Base-by-base conservation (phyloP, 2,329 filamentous ascomycete species). In the Botrytis byssoidea region DNA sequence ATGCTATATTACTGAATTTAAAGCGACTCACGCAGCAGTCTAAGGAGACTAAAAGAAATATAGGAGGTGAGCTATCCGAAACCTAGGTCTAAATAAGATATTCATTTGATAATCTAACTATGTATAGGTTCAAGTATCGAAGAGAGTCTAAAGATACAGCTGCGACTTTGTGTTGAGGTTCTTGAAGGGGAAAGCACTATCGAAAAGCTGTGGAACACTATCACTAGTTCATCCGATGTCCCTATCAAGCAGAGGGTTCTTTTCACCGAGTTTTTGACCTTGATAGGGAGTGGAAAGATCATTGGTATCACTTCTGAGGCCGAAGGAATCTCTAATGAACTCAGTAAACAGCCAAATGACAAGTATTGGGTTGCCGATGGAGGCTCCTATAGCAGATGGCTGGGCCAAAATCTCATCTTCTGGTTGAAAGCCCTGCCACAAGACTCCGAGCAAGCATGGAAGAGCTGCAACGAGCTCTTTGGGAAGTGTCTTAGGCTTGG, bases 1-100 rank as follows among this genome's bases (percentile, higher is more conserved):
- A 94, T 75, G 92, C 93, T n/a, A 80, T 95, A 42, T 81, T 94
- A 16, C 86, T 90, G n/a, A 89, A 91, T 71, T 83, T 97, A 44
- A 90, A 88, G 74, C 85, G 87, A 32, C 83, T 93, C 29, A 86
- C 91, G 12, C 85, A 86, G 66, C 85, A 88, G 75, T 83, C 83
- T 20, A 87, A 84, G 70, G 78, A 77, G 44, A 72, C 40, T n/a
- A 81, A 78, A 44, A 79, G 79, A 61, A 67, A 69, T 70, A 48
- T 77, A 75, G 60, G 78, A 77, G 71, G 71, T 61, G 25, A 69
- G 63, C 51, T 25, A 37, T 20, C 63, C 10, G 10, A 32, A 46
- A 32, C 7, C 46, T 57, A 18, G n/a, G 20, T 57, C 6, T 32
- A 12, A 14, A 32, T 7, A 69, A 25, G 8, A 4, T 44, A 29